Base-by-base conservation (phyloP, 768 basidiomycete species). In the Rhodotorula toruloides region DNA sequence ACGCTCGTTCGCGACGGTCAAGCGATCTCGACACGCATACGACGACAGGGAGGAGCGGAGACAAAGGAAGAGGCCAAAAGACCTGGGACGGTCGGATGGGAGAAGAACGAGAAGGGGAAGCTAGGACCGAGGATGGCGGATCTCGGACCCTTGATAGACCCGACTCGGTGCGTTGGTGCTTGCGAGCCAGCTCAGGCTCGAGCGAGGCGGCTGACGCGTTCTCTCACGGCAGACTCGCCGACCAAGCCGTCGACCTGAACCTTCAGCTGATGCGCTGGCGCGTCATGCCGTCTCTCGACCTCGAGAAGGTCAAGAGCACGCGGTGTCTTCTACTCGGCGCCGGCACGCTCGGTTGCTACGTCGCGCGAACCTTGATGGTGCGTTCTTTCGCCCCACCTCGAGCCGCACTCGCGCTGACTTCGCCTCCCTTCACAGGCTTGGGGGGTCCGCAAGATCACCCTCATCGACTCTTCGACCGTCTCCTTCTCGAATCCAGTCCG, bases 191-290 rank as follows among this genome's bases (percentile, higher is more conserved):
- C 25, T 19, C 4, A 14, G n/a, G 50, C 9, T 4, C 34, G 34
- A 6, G 29, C 31, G 16, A 2, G 34, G 7, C 1, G 22, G 39
- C 54, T 37, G 31, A 27, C n/a, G 5, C 11, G 9, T 22, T 3
- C 1, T n/a, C 0, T 19, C 2, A 11, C 25, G 14, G 11, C 69
- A 91, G 91, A 72, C 83, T 98, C 9, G 93, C 94, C 1, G 86
- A 90, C 70, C 94, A 99, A 77, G 96, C 96, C 0, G 91, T 98
- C n/a, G 92, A 97, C 78, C 81, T 99, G 46, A 99, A 98, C 76
- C 81, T 98, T 54, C 97, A 97, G 76, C 83, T 99, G 47, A 98
- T 99, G 94, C 84, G 91, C 27, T 98, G 94, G 94, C 84, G 94
- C 27, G 91, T 98, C 70, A 80, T 98, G 27, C 96, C 96, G 21